phyloP scores from a whole-genome alignment of 345 rosid species.

The Orychophragmus violaceus region DNA sequence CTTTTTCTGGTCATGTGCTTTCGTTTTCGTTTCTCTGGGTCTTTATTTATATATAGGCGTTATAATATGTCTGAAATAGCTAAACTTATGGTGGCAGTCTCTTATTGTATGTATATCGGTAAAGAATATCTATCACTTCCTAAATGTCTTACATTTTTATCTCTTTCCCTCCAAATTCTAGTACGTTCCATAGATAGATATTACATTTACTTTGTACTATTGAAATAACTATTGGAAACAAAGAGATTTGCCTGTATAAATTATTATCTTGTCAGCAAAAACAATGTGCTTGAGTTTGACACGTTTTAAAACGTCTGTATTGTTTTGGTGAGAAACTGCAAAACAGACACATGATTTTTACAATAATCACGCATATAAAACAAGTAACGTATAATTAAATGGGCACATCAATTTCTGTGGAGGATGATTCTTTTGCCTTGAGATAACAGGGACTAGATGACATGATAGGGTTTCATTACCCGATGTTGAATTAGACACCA shows the following conservation, averaged over 20 bases:
- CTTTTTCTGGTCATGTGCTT: constrained; percentile 24
- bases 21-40: constrained; percentile 26
- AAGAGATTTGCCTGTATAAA: neutral
- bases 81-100: neutral
- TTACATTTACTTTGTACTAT: neutral
- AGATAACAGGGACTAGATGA: constrained; percentile 57
- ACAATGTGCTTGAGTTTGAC: neutral
- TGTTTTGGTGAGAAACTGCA: neutral
- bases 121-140: neutral
- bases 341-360: neutral
- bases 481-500: constrained; percentile 7
- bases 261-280: neutral
- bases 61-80: constrained; percentile 21
- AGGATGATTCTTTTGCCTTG: constrained; percentile 52
- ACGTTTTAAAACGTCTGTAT: neutral
- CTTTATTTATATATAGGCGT: constrained; percentile 6
- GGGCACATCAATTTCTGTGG: constrained; percentile 31
- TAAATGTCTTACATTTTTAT: neutral
- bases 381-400: neutral
- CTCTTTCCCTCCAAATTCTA: neutral
- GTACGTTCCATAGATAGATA: constrained; percentile 10
- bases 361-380: neutral
- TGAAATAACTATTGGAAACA: neutral
- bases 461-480: constrained; percentile 30
- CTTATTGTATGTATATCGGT: neutral